A percentile compares a stretch with the other conserved stretches of the same genome.
Evolutionary conservation across 2,329 filamentous ascomycete genomes (phyloP).

Genomic region (Exophiala lecanii-corni): DNA sequence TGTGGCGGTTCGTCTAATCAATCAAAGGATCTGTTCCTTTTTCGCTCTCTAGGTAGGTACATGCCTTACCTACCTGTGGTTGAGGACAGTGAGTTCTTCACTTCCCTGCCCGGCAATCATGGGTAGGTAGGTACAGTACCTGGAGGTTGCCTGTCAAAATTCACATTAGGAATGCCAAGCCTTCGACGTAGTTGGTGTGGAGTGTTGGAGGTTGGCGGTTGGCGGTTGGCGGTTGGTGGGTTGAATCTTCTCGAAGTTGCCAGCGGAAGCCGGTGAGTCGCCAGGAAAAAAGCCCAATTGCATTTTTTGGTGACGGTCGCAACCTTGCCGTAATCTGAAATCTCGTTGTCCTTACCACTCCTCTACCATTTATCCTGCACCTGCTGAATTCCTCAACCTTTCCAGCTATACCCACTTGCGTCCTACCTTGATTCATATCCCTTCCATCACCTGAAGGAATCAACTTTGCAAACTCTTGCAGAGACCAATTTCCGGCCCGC

Average conservation of each 20-base stretch:
- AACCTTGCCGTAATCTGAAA: background rate
- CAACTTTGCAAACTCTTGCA: too few species aligned
- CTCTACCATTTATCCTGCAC: background rate
- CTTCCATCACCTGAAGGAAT: background rate
- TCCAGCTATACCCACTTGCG: background rate
- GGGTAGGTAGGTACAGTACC: too few species aligned
- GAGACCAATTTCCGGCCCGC: constrained; percentile 7
- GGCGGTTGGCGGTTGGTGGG: background rate
- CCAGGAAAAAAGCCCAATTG: background rate
- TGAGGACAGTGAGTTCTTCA: too few species aligned
- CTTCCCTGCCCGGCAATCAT: too few species aligned
- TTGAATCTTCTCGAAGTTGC: background rate
- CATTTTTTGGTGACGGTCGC: constrained; percentile 2
- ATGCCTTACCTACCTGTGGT: too few species aligned
- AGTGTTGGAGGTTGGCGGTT: background rate
- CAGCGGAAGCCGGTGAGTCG: background rate
- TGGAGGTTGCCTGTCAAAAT: too few species aligned
- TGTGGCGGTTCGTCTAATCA: too few species aligned
- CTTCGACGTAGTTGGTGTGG: background rate
- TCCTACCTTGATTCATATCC: background rate
- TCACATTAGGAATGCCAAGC: constrained; percentile 1
- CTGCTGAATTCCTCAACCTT: background rate
- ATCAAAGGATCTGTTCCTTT: too few species aligned
- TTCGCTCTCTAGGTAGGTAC: too few species aligned
- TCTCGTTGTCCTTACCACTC: background rate